phyloP scores from a whole-genome alignment of 805 yeast genomes.

The Saccharomycopsis javanensis region DNA sequence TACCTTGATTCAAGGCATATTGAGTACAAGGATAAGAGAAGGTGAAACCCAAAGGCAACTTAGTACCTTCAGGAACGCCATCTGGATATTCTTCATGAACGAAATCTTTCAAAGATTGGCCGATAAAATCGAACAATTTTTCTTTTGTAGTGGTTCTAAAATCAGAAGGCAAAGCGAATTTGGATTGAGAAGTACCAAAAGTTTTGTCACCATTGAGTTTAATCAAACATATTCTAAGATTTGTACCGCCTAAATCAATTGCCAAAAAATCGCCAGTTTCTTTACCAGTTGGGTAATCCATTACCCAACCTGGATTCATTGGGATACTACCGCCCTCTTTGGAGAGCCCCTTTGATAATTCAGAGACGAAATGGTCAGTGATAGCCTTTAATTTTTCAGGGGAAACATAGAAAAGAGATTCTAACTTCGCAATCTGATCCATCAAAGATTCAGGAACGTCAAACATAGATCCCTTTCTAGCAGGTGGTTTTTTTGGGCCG shows the following conservation, averaged over 20 bases:
- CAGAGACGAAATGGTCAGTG: slow-evolving; percentile 66
- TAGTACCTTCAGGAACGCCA: slow-evolving; percentile 36
- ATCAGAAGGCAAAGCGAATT: slow-evolving; percentile 65
- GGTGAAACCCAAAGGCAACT: slow-evolving; percentile 83
- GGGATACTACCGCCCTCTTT: slow-evolving; percentile 80
- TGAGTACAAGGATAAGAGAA: slow-evolving; percentile 89
- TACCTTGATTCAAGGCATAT: slow-evolving; percentile 71
- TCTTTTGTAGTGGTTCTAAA: slow-evolving; percentile 75
- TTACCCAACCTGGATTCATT: slow-evolving; percentile 96
- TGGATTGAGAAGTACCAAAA: slow-evolving; percentile 80
- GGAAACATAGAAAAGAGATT: slow-evolving; percentile 51
- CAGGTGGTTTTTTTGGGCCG: slow-evolving; percentile 77
- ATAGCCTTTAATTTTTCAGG: slow-evolving; percentile 52
- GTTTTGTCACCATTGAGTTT: slow-evolving; percentile 72
- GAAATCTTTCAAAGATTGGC: slow-evolving; percentile 66
- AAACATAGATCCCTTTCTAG: slow-evolving; percentile 60
- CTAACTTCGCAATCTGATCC: slow-evolving; percentile 48
- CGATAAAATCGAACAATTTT: slow-evolving; percentile 78
- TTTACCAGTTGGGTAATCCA: slow-evolving; percentile 85
- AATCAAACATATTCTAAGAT: slow-evolving; percentile 85
- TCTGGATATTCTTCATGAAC: slow-evolving; percentile 58
- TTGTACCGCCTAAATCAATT: slow-evolving; percentile 95
- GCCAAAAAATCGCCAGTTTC: slow-evolving; percentile 89
- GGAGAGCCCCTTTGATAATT: slow-evolving; percentile 73
- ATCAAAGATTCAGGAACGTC: slow-evolving; percentile 59